These are phyloP conservation scores for Arthroderma uncinatum DNA, from an alignment of 2,329 filamentous ascomycete genomes.

Conservation along the genomic window DNA sequence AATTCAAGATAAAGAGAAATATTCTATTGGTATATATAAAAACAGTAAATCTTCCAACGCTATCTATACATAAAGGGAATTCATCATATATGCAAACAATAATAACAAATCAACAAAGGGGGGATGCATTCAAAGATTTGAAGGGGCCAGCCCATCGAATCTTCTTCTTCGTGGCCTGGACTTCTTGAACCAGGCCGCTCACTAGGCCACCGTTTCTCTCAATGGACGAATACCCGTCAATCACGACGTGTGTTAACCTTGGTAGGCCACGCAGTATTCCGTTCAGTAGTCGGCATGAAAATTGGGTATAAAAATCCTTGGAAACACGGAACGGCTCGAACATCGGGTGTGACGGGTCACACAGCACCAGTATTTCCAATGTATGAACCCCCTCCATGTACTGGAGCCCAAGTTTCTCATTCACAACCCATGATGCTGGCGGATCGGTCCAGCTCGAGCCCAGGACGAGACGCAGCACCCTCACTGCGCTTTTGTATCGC, in stretches of 20 bases:
- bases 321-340: conserved; percentile 2
- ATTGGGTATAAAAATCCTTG: conserved; percentile 4
- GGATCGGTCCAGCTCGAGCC: conserved; percentile 3
- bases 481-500: background rate
- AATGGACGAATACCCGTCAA: background rate
- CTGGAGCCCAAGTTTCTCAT: conserved; percentile 2
- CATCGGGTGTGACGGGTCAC: conserved; percentile 2
- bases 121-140: background rate
- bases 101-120: background rate
- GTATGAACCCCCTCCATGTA: conserved; percentile 1
- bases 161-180: background rate
- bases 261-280: background rate
- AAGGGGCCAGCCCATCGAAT: conserved; percentile 4
- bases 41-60: background rate
- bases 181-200: background rate
- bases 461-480: conserved; percentile 3
- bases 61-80: background rate
- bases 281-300: background rate
- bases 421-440: conserved; percentile 3
- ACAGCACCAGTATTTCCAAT: conserved; percentile 3
- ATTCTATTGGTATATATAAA: background rate
- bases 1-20: background rate
- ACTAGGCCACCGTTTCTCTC: conserved; percentile 3
- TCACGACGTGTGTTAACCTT: background rate
- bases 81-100: background rate